A percentile compares a stretch with the other conserved stretches of the same genome.
These are phyloP conservation scores for Steccherinum ochraceum DNA, from an alignment of 768 basidiomycete genomes.

Conservation along the genomic window DNA sequence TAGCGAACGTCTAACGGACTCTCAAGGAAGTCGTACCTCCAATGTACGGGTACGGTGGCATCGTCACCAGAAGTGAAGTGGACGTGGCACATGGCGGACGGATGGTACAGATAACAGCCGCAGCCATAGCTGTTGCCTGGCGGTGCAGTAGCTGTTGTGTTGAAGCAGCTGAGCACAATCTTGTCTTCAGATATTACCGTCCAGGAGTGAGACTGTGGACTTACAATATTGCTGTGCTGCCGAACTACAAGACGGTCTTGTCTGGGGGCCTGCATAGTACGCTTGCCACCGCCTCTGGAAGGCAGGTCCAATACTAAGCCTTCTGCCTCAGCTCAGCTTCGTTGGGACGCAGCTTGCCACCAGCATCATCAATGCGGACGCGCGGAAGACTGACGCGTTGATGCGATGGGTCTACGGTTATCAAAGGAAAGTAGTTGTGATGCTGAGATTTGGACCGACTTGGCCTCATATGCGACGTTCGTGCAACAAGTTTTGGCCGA, in stretches of 20 bases:
- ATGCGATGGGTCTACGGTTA: too few species aligned
- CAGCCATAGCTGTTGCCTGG: conserved; percentile 16
- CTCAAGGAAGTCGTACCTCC: conserved; percentile 18
- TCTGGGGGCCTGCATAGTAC: conserved; percentile 46
- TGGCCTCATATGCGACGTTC: too few species aligned
- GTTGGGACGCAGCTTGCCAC: conserved; percentile 50
- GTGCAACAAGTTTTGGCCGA: too few species aligned
- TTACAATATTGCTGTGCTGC: conserved; percentile 33
- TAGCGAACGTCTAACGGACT: conserved; percentile 4
- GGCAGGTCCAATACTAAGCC: conserved; percentile 39
- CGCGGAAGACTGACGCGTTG: too few species aligned
- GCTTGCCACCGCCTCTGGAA: conserved; percentile 43
- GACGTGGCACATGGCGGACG: conserved; percentile 15
- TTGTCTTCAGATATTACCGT: too few species aligned
- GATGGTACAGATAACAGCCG: conserved; percentile 10
- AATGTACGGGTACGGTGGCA: conserved; percentile 14
- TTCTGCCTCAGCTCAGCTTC: conserved; percentile 38
- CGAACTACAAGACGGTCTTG: conserved; percentile 46
- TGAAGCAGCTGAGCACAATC: too few species aligned
- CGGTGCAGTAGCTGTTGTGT: conserved; percentile 8
- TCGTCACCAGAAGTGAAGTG: conserved; percentile 17
- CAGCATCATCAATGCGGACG: too few species aligned
- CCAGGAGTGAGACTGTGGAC: too few species aligned
- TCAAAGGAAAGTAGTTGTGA: too few species aligned
- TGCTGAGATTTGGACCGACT: too few species aligned